Evolutionary conservation across 768 basidiomycete genomes (phyloP).

Genomic region (Mycena amicta): DNA sequence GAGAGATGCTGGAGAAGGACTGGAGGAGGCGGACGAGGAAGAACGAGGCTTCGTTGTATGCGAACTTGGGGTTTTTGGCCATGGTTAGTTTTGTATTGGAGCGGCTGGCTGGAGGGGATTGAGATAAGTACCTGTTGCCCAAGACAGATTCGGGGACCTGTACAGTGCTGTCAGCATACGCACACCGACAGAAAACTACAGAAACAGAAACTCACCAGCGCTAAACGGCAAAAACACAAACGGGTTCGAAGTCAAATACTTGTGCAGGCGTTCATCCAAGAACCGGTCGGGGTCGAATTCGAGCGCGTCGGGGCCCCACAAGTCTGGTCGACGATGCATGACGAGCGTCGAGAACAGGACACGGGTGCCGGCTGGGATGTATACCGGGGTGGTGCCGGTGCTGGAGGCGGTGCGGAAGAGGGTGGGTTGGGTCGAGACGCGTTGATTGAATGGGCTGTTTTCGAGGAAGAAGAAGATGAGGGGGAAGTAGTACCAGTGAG

Average conservation of each 20-base stretch:
- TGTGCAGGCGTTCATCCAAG: slow-evolving; percentile 36
- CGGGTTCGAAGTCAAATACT: slow-evolving; percentile 16
- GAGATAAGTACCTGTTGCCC: neutral
- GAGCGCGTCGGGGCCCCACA: slow-evolving; percentile 21
- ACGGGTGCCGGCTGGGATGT: slow-evolving; percentile 5
- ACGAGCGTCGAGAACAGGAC: slow-evolving; percentile 3
- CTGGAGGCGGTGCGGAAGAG: slow-evolving; percentile 28
- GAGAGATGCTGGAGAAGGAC: neutral
- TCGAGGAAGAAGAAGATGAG: neutral
- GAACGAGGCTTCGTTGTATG: neutral
- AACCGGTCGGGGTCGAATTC: slow-evolving; percentile 40
- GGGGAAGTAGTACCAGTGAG: neutral
- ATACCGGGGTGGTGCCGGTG: slow-evolving; percentile 23
- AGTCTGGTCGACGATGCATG: slow-evolving; percentile 6
- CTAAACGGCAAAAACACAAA: neutral
- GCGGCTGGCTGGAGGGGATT: too few species aligned
- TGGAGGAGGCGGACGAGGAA: neutral
- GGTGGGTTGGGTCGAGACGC: slow-evolving; percentile 18
- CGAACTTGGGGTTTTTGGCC: neutral
- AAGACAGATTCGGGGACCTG: neutral
- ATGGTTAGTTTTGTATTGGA: neutral
- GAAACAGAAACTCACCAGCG: too few species aligned
- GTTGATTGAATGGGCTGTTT: slow-evolving; percentile 39
- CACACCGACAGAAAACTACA: neutral
- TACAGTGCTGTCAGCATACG: neutral